These are phyloP conservation scores for Nepenthes gracilis DNA, from an alignment of 148 eudicot genomes.

Conservation along the genomic window DNA sequence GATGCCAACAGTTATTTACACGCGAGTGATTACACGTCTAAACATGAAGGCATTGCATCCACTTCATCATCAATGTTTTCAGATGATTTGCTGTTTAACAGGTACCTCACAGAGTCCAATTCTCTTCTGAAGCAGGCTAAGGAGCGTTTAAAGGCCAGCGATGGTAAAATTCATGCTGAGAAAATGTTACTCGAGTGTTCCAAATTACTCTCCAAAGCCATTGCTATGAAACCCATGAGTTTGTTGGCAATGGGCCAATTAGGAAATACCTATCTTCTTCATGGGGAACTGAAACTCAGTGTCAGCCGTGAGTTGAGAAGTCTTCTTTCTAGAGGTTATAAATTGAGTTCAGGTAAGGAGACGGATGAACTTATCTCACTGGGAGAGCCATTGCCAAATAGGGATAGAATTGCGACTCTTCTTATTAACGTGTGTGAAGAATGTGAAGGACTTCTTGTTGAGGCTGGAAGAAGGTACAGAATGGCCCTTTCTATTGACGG, in stretches of 20 bases:
- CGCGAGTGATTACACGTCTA: constrained; percentile 15
- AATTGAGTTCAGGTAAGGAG: constrained; percentile 16
- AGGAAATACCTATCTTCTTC: constrained; percentile 95
- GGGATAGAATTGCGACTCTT: constrained; percentile 36
- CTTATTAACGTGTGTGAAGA: constrained; percentile 73
- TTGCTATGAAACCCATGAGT: constrained; percentile 86
- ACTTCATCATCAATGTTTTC: constrained; percentile 39
- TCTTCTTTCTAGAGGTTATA: constrained; percentile 30
- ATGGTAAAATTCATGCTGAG: constrained; percentile 41
- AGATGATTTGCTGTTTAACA: constrained; percentile 52
- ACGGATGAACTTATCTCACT: constrained; percentile 9
- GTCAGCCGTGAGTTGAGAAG: constrained; percentile 56
- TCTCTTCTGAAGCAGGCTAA: constrained; percentile 55
- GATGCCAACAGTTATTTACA: constrained; percentile 20
- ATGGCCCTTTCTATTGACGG: constrained; percentile 82
- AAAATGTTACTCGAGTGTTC: constrained; percentile 50
- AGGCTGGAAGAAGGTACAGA: constrained; percentile 80
- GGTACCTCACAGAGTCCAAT: constrained; percentile 50
- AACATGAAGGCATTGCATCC: constrained; percentile 14
- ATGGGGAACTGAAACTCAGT: constrained; percentile 77
- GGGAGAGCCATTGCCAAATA: constrained; percentile 21
- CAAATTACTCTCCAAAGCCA: constrained; percentile 56
- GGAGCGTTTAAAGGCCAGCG: constrained; percentile 25
- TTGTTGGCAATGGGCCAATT: constrained; percentile 83
- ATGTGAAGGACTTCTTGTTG: constrained; percentile 79